Percentiles rank a stretch among this genome's conserved stretches.
These are phyloP conservation scores for Candida montana DNA, from an alignment of 805 yeast genomes.

Conservation along the genomic window DNA sequence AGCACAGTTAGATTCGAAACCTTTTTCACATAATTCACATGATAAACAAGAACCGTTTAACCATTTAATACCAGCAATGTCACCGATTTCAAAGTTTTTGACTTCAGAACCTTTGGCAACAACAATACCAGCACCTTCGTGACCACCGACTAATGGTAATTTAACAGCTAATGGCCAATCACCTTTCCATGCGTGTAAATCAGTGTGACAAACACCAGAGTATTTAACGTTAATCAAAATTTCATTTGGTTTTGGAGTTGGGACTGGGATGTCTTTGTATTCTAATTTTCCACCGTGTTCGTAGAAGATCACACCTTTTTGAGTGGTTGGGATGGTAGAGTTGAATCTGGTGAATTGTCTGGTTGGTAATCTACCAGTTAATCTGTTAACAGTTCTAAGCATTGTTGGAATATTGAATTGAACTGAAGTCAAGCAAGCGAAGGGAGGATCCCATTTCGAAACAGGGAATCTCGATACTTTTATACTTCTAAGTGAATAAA, in stretches of 20 bases:
- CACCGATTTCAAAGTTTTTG: conserved; percentile 68
- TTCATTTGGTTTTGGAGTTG: conserved; percentile 72
- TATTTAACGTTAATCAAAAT: conserved; percentile 75
- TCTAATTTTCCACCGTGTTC: conserved; percentile 57
- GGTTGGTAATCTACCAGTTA: conserved; percentile 4
- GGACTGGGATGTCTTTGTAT: conserved; percentile 75
- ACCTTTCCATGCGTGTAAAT: conserved; percentile 90
- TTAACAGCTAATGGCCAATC: conserved; percentile 83
- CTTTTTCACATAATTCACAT: conserved; percentile 69
- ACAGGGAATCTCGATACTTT: not conserved
- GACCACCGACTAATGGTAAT: conserved; percentile 80
- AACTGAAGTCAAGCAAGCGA: not conserved
- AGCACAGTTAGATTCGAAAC: conserved; percentile 68
- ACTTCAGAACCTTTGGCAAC: conserved; percentile 72
- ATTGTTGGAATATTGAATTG: conserved; percentile 12
- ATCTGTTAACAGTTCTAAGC: conserved; percentile 23
- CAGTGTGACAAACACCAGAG: conserved; percentile 94
- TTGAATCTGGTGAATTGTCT: conserved; percentile 19
- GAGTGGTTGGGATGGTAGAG: conserved; percentile 53
- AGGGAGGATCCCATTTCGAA: not conserved
- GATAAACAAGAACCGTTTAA: conserved; percentile 69
- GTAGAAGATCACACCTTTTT: conserved; percentile 68
- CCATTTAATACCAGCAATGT: conserved; percentile 82
- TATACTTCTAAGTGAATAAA: not conserved
- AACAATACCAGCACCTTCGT: conserved; percentile 86